Evolutionary conservation across 352 stramenopile species (phyloP).

Genomic region (Thraustochytrium sp.): DNA sequence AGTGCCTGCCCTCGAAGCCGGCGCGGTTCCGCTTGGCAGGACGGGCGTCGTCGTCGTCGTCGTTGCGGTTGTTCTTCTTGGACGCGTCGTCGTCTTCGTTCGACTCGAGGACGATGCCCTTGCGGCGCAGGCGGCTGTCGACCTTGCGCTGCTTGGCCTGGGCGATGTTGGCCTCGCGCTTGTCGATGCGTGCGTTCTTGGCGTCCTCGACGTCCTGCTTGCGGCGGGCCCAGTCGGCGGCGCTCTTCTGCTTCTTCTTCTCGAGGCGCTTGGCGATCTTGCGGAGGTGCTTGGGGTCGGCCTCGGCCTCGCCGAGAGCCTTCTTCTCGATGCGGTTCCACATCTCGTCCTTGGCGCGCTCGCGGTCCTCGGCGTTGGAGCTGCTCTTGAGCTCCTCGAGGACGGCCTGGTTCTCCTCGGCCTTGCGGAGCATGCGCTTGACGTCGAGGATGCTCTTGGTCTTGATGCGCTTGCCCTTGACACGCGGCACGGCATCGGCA

Average conservation of each 20-base stretch:
- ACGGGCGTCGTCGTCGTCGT: neutral
- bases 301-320: neutral
- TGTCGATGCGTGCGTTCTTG: slow-evolving; percentile 22
- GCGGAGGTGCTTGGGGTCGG: slow-evolving; percentile 41
- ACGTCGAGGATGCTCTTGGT: neutral
- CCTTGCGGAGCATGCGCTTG: slow-evolving; percentile 33
- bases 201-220: neutral
- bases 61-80: neutral
- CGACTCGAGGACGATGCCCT: slow-evolving; percentile 9
- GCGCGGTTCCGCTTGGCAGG: neutral
- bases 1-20: slow-evolving; percentile 26
- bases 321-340: slow-evolving; percentile 35
- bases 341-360: slow-evolving; percentile 35
- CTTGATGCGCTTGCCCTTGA: slow-evolving; percentile 4
- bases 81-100: neutral
- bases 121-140: neutral
- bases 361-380: slow-evolving; percentile 17
- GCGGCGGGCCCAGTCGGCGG: slow-evolving; percentile 31
- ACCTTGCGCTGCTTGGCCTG: neutral
- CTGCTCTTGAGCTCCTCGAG: slow-evolving; percentile 42
- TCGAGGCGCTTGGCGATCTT: slow-evolving; percentile 44
- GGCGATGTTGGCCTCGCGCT: slow-evolving; percentile 25
- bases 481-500: neutral
- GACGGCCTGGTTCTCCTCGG: slow-evolving; percentile 35
- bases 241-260: slow-evolving; percentile 44